Conservation (phyloP, 2,329 filamentous ascomycete genomes). For the Fusarium sp. region DNA sequence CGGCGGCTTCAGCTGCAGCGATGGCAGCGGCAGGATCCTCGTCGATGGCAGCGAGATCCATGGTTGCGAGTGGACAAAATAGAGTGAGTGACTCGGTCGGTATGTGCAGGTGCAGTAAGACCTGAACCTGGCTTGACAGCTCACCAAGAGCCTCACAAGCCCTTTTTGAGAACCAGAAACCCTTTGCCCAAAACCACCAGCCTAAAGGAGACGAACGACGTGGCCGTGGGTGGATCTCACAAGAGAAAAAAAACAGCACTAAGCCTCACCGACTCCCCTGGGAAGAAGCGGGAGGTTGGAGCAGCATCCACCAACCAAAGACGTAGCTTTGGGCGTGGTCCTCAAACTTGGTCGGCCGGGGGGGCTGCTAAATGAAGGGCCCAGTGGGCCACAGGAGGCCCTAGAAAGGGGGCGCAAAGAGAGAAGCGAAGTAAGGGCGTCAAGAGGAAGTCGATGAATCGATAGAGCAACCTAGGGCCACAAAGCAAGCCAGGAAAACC, state of each 20-base stretch:
- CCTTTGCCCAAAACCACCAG: conserved; percentile 14
- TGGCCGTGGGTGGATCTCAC: conserved; percentile 33
- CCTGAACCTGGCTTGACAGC: conserved; percentile 22
- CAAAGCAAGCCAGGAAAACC: conserved; percentile 3
- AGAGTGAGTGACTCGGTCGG: conserved; percentile 13
- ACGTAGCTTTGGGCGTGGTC: conserved; percentile 1
- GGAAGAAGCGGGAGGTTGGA: conserved; percentile 29
- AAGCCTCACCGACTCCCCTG: conserved; percentile 39
- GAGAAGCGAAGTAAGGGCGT: not conserved
- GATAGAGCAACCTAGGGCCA: not conserved
- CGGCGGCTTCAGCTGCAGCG: conserved; percentile 40
- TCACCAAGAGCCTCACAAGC: conserved; percentile 37
- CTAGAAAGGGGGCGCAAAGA: conserved; percentile 9
- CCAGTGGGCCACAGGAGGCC: conserved; percentile 29
- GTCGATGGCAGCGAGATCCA: conserved; percentile 45
- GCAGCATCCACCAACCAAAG: conserved; percentile 28
- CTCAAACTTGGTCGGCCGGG: conserved; percentile 9
- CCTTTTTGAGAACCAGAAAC: conserved; percentile 33
- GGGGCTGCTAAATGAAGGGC: conserved; percentile 33
- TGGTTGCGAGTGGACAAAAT: conserved; percentile 27
- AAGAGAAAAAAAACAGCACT: conserved; percentile 30
- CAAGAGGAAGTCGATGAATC: not conserved
- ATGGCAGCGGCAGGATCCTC: conserved; percentile 45
- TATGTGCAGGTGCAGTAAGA: conserved; percentile 22
- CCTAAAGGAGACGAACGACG: conserved; percentile 39